A percentile compares a stretch with the other conserved stretches of the same genome.
Evolutionary conservation across 2,329 filamentous ascomycete species (phyloP).

Genomic region (Colletotrichum orchidophilum): DNA sequence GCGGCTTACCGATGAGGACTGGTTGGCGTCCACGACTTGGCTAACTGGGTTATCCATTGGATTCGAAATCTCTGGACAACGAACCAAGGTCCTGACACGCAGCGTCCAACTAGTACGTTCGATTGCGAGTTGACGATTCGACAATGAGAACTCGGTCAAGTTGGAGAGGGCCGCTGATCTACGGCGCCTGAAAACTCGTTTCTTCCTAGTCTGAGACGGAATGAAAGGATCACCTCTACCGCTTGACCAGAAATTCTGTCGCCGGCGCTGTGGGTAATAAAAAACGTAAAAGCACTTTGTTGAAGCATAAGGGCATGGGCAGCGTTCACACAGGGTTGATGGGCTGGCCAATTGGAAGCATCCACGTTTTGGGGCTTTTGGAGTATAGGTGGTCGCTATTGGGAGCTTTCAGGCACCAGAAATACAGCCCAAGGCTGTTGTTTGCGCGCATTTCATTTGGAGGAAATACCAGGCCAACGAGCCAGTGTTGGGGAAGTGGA

Average conservation of each 20-base stretch:
- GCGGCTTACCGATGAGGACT: neutral
- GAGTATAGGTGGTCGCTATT: conserved; percentile 17
- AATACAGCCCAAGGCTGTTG: conserved; percentile 7
- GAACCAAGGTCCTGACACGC: neutral
- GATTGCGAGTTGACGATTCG: neutral
- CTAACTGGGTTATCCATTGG: neutral
- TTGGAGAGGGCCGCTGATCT: neutral
- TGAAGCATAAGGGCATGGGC: neutral
- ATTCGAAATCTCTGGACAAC: neutral
- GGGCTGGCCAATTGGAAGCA: conserved; percentile 14
- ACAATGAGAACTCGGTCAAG: neutral
- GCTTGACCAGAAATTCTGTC: neutral
- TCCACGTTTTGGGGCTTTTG: neutral
- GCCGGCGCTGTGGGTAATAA: conserved; percentile 4
- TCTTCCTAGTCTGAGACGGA: neutral
- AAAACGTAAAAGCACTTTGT: conserved; percentile 14
- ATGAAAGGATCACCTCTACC: conserved; percentile 12
- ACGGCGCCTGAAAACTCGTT: neutral
- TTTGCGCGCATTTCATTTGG: conserved; percentile 24
- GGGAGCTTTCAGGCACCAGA: conserved; percentile 18
- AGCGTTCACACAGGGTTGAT: neutral
- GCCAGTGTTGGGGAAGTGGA: conserved; percentile 15
- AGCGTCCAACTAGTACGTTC: neutral
- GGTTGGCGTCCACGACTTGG: neutral
- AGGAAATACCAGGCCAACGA: conserved; percentile 27